phyloP scores from a whole-genome alignment of 2,329 filamentous ascomycete species.

The Iodosphaeria phyllophila region DNA sequence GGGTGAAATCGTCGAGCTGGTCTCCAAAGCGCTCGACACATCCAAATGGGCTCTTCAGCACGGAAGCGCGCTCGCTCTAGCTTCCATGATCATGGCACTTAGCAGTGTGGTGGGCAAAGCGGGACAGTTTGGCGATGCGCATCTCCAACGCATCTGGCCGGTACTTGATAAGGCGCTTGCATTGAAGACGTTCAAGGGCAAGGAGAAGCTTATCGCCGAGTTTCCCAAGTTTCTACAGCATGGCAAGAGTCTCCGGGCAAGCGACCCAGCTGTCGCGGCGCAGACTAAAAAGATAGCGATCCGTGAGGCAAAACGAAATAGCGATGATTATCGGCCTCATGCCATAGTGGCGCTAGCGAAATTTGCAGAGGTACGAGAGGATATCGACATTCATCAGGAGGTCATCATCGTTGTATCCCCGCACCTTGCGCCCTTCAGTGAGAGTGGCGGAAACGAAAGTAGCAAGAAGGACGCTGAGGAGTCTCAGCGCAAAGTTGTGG shows the following conservation, averaged over 20 bases:
- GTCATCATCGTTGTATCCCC: constrained; percentile 44
- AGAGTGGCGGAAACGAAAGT: too few species aligned
- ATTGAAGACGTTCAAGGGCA: constrained; percentile 84
- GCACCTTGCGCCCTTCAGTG: constrained; percentile 41
- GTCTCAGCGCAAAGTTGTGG: constrained; percentile 23
- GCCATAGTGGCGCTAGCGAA: constrained; percentile 56
- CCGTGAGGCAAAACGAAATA: constrained; percentile 82
- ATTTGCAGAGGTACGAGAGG: constrained; percentile 47
- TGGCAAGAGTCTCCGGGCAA: constrained; percentile 36
- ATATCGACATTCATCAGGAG: constrained; percentile 51
- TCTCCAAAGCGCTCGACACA: constrained; percentile 51
- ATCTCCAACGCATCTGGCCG: constrained; percentile 57
- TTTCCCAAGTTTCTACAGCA: constrained; percentile 63
- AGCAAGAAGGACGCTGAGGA: too few species aligned
- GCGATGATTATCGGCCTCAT: constrained; percentile 62
- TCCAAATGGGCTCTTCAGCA: constrained; percentile 85
- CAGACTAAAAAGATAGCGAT: constrained; percentile 65
- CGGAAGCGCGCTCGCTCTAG: constrained; percentile 63
- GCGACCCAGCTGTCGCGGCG: constrained; percentile 31
- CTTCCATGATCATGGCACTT: constrained; percentile 51
- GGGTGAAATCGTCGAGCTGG: constrained; percentile 57
- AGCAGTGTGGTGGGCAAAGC: constrained; percentile 35
- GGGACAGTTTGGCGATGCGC: constrained; percentile 38
- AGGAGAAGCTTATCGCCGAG: constrained; percentile 65
- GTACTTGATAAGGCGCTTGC: constrained; percentile 63